Conservation (phyloP, 371 early-diverging fungal genomes). For the Mucor mucedo region DNA sequence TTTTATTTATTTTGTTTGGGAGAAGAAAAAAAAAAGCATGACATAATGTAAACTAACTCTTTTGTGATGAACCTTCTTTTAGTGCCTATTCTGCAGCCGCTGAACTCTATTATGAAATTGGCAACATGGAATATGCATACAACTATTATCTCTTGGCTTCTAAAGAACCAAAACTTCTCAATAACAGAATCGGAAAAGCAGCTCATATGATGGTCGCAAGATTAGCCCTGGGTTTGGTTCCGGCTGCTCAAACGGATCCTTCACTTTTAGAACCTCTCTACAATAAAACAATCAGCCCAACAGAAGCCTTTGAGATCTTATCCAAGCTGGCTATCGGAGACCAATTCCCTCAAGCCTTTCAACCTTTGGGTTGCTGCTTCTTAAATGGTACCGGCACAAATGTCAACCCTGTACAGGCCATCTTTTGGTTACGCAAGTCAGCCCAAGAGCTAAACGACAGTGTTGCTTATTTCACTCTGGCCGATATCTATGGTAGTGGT, state of each 20-base stretch:
- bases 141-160: slow-evolving; percentile 44
- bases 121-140: slow-evolving; percentile 45
- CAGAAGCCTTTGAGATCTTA: slow-evolving; percentile 38
- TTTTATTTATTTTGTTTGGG: neutral
- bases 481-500: slow-evolving; percentile 32
- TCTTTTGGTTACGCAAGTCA: slow-evolving; percentile 39
- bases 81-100: slow-evolving; percentile 56
- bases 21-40: too few relatives aligned
- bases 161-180: slow-evolving; percentile 32
- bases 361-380: slow-evolving; percentile 37
- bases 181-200: slow-evolving; percentile 39
- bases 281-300: slow-evolving; percentile 1
- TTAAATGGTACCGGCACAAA: slow-evolving; percentile 36
- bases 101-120: slow-evolving; percentile 43
- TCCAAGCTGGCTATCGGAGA: slow-evolving; percentile 31
- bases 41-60: too few relatives aligned
- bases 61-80: neutral
- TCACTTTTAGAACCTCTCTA: slow-evolving; percentile 10
- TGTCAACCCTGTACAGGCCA: slow-evolving; percentile 27
- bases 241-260: slow-evolving; percentile 16
- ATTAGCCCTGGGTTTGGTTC: slow-evolving; percentile 46
- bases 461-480: slow-evolving; percentile 38
- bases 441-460: slow-evolving; percentile 34
- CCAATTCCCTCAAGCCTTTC: slow-evolving; percentile 36
- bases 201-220: slow-evolving; percentile 51